Base-by-base conservation (phyloP, 805 yeast species). In the Priceomyces fermenticarens region DNA sequence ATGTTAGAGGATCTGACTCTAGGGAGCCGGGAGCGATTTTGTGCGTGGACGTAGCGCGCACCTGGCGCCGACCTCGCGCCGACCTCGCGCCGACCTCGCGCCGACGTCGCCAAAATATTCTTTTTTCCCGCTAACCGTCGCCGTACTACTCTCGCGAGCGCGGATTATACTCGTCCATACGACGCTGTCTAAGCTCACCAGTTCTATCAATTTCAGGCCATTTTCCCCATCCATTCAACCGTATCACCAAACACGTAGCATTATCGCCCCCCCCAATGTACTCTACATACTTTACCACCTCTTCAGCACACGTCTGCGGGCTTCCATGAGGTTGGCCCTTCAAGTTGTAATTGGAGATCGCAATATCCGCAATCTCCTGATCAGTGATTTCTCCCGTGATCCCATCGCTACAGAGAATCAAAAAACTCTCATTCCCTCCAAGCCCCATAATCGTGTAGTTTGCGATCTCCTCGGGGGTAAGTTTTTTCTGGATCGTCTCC, bases 251-350 rank as follows among this genome's bases (percentile, higher is more conserved):
- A 58, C 97, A 88, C 2, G 97, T 88, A n/a, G 98, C 95, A 63
- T 93, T 93, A 60, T 93, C 99, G 53, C 87, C 89, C 2, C 96
- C 93, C 10, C 96, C 96, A 7, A 90, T 76, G 32, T 86, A 86
- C 57, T 85, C 89, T 9, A 89, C 84, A 58, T 82, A 93, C 52
- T 81, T 76, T 10, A 91, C 79, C 13, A 93, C 85, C 57, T 90
- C 97, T 45, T 78, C 81, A 0, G 97, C 90, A 29, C 95, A 87
- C 34, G 68, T 76, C 52, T 87, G 96, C 0, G 98, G 96, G 0
- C 89, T 78, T 3, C 95, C 96, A 25, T 68, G 62, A 23, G 73
- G 70, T 16, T 78, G 72, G n/a, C 95, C 95, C 38, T 74, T 68
- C 49, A 77, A 75, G 49, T 77, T 77, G 46, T 70, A 67, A 17